Evolutionary conservation across 192 early-diverging fungal species (phyloP).

Genomic region (Linnemannia zychae): DNA sequence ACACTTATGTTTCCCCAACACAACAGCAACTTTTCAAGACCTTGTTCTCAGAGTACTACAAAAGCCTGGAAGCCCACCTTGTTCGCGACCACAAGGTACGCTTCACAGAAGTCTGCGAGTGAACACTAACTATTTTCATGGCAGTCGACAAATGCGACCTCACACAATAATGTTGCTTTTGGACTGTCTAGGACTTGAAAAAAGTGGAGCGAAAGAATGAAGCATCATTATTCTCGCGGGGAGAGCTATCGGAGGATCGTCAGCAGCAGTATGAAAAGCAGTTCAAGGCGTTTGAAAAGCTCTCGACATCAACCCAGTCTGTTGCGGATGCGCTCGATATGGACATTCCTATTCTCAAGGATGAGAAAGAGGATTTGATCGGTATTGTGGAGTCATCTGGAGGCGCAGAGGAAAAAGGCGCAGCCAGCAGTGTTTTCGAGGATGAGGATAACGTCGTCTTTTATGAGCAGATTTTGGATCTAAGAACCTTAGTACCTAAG

Average conservation of each 20-base stretch:
- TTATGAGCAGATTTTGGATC: conserved; percentile 89
- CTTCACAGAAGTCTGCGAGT: neutral
- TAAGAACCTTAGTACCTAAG: conserved; percentile 85
- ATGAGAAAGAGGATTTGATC: conserved; percentile 69
- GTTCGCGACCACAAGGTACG: conserved; percentile 76
- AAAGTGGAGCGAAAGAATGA: conserved; percentile 82
- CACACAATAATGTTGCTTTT: neutral
- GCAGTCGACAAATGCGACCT: neutral
- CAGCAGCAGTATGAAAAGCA: conserved; percentile 82
- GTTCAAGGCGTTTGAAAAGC: conserved; percentile 77
- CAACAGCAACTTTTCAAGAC: conserved; percentile 58
- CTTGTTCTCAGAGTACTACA: conserved; percentile 75
- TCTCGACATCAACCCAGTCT: conserved; percentile 60
- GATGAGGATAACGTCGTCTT: conserved; percentile 93
- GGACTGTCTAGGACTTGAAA: conserved; percentile 65
- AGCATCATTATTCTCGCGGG: conserved; percentile 84
- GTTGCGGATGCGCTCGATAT: conserved; percentile 81
- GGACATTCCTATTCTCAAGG: conserved; percentile 84
- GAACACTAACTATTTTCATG: neutral
- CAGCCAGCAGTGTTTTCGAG: conserved; percentile 82
- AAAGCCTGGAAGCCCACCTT: conserved; percentile 68
- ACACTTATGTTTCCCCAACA: conserved; percentile 48
- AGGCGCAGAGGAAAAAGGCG: conserved; percentile 51
- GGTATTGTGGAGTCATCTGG: conserved; percentile 30
- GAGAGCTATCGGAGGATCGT: conserved; percentile 84